These are phyloP conservation scores for Neofusicoccum sp. DNA, from an alignment of 2,329 filamentous ascomycete genomes.

Conservation along the genomic window DNA sequence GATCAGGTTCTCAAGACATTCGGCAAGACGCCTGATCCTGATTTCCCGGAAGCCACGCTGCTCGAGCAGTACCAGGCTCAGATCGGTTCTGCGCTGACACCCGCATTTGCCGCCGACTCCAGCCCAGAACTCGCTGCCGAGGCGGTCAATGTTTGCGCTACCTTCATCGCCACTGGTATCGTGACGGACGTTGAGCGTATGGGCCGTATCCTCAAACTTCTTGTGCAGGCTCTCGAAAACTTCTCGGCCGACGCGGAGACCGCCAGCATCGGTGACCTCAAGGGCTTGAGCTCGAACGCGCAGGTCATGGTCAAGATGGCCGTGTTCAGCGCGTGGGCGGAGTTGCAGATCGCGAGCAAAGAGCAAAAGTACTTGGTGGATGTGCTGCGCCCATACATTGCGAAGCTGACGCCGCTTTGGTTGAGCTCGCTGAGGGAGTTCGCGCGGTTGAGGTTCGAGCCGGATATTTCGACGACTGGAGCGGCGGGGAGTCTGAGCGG, in stretches of 20 bases:
- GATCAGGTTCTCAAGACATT: conserved; percentile 94
- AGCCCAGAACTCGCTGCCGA: conserved; percentile 94
- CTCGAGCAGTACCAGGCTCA: conserved; percentile 98
- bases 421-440: conserved; percentile 91
- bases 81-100: conserved; percentile 93
- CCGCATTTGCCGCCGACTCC: conserved; percentile 93
- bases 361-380: conserved; percentile 89
- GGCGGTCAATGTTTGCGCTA: conserved; percentile 96
- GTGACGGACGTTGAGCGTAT: conserved; percentile 98
- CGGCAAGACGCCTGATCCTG: conserved; percentile 90
- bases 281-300: conserved; percentile 90
- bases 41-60: conserved; percentile 95
- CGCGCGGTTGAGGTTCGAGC: conserved; percentile 89
- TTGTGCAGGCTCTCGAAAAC: conserved; percentile 88
- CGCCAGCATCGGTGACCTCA: conserved; percentile 88
- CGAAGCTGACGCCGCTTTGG: conserved; percentile 89
- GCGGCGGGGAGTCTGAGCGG: conserved; percentile 80
- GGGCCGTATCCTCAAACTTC: conserved; percentile 93
- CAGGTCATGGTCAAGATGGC: conserved; percentile 99
- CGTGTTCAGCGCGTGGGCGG: conserved; percentile 95
- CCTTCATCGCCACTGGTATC: conserved; percentile 95
- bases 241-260: conserved; percentile 82
- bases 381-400: conserved; percentile 87
- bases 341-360: conserved; percentile 90
- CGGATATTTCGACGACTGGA: conserved; percentile 82